Conservation (phyloP, 306 rosid species). For the Castanopsis chinensis region DNA sequence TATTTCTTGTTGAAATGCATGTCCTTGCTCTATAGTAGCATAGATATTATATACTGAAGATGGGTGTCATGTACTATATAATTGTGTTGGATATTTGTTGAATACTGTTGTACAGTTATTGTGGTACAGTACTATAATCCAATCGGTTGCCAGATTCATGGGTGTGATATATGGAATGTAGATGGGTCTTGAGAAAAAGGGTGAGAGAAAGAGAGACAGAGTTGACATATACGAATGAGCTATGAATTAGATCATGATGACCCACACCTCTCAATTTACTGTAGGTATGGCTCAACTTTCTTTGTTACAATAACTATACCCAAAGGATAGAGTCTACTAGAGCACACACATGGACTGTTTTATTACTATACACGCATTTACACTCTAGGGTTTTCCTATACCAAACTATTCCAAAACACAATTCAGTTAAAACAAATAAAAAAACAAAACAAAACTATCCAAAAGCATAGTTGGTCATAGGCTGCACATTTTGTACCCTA, state of each 20-base stretch:
- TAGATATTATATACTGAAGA: background rate
- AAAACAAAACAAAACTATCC: too few species aligned
- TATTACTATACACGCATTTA: too few species aligned
- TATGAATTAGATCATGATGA: background rate
- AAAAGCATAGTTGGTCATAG: too few species aligned
- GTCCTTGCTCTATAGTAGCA: background rate
- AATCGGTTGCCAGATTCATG: background rate
- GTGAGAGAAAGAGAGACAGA: background rate
- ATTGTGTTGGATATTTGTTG: background rate
- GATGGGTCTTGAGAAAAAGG: background rate
- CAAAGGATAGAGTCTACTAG: background rate
- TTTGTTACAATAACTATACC: background rate
- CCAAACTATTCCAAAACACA: too few species aligned
- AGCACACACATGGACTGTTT: background rate
- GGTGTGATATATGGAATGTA: background rate
- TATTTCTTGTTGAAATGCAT: background rate
- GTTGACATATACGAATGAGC: background rate
- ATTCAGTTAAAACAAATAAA: too few species aligned
- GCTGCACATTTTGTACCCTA: too few species aligned
- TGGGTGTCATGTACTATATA: background rate
- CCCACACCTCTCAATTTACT: background rate
- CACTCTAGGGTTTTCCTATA: too few species aligned
- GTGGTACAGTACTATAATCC: background rate
- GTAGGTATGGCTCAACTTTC: background rate
- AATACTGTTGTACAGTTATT: background rate